phyloP scores from a whole-genome alignment of 345 rosid genomes.

The Gossypium longicalyx region DNA sequence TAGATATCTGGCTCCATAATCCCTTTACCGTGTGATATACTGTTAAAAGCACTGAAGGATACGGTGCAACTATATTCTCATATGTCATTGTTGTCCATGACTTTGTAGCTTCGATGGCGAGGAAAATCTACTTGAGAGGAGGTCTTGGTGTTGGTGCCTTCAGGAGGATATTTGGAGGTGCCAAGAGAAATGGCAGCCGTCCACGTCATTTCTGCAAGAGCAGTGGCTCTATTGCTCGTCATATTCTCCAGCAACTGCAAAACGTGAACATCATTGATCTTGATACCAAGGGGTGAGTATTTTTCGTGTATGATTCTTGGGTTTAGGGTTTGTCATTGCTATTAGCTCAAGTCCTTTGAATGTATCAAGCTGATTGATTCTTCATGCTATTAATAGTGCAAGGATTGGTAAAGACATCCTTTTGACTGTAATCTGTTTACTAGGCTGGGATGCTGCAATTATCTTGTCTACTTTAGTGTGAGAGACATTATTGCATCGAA shows the following conservation, averaged over 20 bases:
- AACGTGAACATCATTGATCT: slow-evolving; percentile 11
- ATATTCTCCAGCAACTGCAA: not conserved
- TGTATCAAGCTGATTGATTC: not conserved
- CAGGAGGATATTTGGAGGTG: too few relatives aligned
- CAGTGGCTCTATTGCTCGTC: too few relatives aligned
- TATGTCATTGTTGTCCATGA: not conserved
- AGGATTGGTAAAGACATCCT: not conserved
- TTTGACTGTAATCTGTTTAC: not conserved
- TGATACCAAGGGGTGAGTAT: slow-evolving; percentile 13
- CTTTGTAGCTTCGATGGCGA: slow-evolving; percentile 13
- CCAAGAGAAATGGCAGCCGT: too few relatives aligned
- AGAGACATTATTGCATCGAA: not conserved
- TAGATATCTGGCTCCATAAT: too few relatives aligned
- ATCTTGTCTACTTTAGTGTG: not conserved
- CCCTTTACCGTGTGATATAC: too few relatives aligned
- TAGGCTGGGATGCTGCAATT: not conserved
- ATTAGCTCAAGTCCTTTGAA: not conserved
- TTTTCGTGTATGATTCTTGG: not conserved
- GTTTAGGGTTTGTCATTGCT: not conserved
- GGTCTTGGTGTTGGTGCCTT: too few relatives aligned
- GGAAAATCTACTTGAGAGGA: too few relatives aligned
- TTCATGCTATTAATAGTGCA: not conserved
- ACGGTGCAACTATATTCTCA: not conserved
- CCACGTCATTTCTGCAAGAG: too few relatives aligned
- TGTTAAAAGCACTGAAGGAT: too few relatives aligned